Evolutionary conservation across 345 rosid genomes (phyloP), one percentile per base, ranked within the genome.

Genomic region (Pugionium cornutum): DNA sequence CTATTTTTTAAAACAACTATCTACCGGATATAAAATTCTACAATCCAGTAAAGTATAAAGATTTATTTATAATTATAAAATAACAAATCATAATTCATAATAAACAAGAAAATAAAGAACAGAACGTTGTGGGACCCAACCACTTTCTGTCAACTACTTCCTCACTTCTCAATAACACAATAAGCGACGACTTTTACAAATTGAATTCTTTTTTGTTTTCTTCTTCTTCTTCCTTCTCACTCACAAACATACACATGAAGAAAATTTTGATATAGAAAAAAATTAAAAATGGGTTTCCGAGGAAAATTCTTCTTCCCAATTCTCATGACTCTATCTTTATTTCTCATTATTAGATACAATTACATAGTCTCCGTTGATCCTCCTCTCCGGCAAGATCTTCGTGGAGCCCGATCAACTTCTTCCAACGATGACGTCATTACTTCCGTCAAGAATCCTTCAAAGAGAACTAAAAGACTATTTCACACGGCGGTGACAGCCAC

Each of bases 401-500:
- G 96, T 0, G 96, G 89, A 3, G 88, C 84, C 10, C 88, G 33
- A 53, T 84, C 18, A 86, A 81, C 50, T 18, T 61, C 81, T 1
- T 64, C 79, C 75, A 27, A 40, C 61, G 37, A 78, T 72, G 88
- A 90, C 81, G 92, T 89, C 89, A 3, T 26, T 70, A 7, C 79
- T 76, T 1, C 79, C 54, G 62, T 80, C 87, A 25, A 65, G 78
- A 45, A 10, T 68, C 72, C 10, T 29, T 54, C 77, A 35, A 66
- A 69, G 50, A 62, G 49, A 33, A 53, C 70, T 2, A 84, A 62
- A 76, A 75, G 89, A 73, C 69, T 84, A 68, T 95, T 95, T 65
- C 99, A 94, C 84, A 94, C 97, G 34, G 99, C 99, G 0, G 91
- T 94, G 46, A 94, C 97, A 11, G 89, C 99, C 11, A 90, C 97